Conservation (phyloP, 2,329 filamentous ascomycete genomes). For the Onygenales sp. region DNA sequence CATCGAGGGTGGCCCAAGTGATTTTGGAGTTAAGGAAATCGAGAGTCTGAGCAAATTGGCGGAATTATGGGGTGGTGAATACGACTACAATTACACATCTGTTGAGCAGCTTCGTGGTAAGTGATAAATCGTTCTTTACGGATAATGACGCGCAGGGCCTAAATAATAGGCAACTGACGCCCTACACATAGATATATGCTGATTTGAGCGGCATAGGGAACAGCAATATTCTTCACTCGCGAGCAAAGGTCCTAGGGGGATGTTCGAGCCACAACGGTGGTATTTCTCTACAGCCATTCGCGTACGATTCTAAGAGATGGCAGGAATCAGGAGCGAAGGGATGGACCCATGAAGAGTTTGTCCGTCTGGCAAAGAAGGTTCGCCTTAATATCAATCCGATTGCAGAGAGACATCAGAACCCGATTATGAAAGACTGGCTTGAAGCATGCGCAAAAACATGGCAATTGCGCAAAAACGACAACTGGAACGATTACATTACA, state of each 20-base stretch:
- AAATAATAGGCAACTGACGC: neutral
- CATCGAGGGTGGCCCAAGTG: constrained; percentile 81
- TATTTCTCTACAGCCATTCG: constrained; percentile 84
- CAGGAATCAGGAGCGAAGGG: constrained; percentile 70
- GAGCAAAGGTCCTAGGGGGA: constrained; percentile 83
- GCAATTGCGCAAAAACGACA: constrained; percentile 67
- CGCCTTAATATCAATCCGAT: constrained; percentile 87
- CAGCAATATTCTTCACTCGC: constrained; percentile 82
- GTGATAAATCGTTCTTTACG: too few species aligned
- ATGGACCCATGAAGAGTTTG: constrained; percentile 81
- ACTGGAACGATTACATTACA: constrained; percentile 81
- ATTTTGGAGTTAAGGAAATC: constrained; percentile 79
- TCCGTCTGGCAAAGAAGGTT: constrained; percentile 69
- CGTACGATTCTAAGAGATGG: constrained; percentile 81
- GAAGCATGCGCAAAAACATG: constrained; percentile 36
- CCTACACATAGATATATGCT: neutral
- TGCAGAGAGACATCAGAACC: constrained; percentile 74
- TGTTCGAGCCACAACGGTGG: constrained; percentile 92
- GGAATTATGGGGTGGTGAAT: constrained; percentile 69
- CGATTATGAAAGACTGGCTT: constrained; percentile 81
- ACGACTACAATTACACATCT: constrained; percentile 86
- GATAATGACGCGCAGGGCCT: neutral
- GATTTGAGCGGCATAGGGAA: constrained; percentile 50
- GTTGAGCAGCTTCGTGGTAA: constrained; percentile 57
- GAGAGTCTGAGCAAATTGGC: constrained; percentile 83